A percentile compares a stretch with the other conserved stretches of the same genome.
These are phyloP conservation scores for Aspergillus vadensis DNA, from an alignment of 2,329 filamentous ascomycete species.

Conservation along the genomic window DNA sequence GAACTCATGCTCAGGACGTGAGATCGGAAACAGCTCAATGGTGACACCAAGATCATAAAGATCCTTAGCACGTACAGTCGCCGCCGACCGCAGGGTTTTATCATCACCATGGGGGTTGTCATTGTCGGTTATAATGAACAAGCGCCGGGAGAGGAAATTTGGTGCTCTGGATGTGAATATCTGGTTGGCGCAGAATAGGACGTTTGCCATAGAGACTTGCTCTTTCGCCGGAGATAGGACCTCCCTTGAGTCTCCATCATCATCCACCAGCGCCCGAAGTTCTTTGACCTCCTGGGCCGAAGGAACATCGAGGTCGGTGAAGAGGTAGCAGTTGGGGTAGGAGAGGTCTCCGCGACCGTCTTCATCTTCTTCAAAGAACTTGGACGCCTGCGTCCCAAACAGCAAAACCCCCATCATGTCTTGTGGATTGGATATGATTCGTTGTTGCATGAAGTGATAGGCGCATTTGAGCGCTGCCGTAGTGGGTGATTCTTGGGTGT, in stretches of 20 bases:
- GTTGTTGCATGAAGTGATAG: slow-evolving; percentile 94
- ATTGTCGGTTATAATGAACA: slow-evolving; percentile 97
- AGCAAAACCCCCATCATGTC: slow-evolving; percentile 97
- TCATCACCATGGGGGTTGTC: slow-evolving; percentile 78
- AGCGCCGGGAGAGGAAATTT: slow-evolving; percentile 85
- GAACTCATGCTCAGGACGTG: slow-evolving; percentile 69
- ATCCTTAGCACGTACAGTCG: slow-evolving; percentile 87
- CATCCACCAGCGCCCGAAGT: slow-evolving; percentile 73
- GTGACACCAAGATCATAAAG: slow-evolving; percentile 88
- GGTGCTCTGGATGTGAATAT: slow-evolving; percentile 93
- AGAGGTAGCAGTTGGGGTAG: slow-evolving; percentile 90
- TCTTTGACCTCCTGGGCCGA: slow-evolving; percentile 82
- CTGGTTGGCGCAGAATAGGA: slow-evolving; percentile 93
- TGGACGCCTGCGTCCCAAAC: slow-evolving; percentile 85
- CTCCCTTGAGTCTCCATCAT: slow-evolving; percentile 69
- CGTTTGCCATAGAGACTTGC: slow-evolving; percentile 76
- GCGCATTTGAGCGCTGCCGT: slow-evolving; percentile 89
- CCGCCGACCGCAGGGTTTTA: slow-evolving; percentile 72
- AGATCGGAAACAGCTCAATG: slow-evolving; percentile 92
- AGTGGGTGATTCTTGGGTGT: slow-evolving; percentile 74
- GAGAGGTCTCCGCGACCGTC: slow-evolving; percentile 58
- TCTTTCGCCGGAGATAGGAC: slow-evolving; percentile 71
- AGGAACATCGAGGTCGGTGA: slow-evolving; percentile 84
- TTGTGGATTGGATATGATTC: slow-evolving; percentile 93
- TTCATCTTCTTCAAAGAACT: slow-evolving; percentile 69